Evolutionary conservation across 1,139 yeast species (phyloP).

Genomic region (Lizanozyma gosingica): DNA sequence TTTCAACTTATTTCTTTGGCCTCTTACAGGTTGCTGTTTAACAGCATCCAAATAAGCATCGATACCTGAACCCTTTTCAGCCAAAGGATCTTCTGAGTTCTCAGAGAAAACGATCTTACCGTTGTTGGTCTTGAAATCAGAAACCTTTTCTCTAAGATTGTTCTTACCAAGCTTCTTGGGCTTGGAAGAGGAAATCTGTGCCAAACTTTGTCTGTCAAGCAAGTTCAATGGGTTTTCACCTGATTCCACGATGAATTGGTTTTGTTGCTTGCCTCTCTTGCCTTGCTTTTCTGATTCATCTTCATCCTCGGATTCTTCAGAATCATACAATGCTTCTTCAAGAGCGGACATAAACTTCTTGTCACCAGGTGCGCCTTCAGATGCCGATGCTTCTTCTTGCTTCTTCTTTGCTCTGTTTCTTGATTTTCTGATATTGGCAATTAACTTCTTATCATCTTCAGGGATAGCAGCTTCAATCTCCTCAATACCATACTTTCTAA

Average conservation of each 20-base stretch:
- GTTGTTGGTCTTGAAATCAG: conserved; percentile 38
- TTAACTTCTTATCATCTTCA: conserved; percentile 74
- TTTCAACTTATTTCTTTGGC: conserved; percentile 84
- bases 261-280: conserved; percentile 20
- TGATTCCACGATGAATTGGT: conserved; percentile 68
- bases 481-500: conserved; percentile 84
- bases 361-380: conserved; percentile 13
- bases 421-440: conserved; percentile 76
- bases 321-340: conserved; percentile 67
- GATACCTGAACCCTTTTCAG: conserved; percentile 47
- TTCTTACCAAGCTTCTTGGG: conserved; percentile 51
- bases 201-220: conserved; percentile 73
- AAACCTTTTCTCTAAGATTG: conserved; percentile 26
- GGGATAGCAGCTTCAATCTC: conserved; percentile 76
- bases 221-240: conserved; percentile 84
- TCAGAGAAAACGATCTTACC: conserved; percentile 47
- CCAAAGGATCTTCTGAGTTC: conserved; percentile 44
- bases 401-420: conserved; percentile 79
- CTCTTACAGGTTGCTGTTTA: conserved; percentile 85
- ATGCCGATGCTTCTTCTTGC: conserved; percentile 35
- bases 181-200: conserved; percentile 80
- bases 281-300: conserved; percentile 15
- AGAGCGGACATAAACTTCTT: conserved; percentile 70
- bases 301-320: conserved; percentile 23
- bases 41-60: conserved; percentile 93